Conservation (phyloP, 306 rosid species). For the Cucurbita argyrosperma region DNA sequence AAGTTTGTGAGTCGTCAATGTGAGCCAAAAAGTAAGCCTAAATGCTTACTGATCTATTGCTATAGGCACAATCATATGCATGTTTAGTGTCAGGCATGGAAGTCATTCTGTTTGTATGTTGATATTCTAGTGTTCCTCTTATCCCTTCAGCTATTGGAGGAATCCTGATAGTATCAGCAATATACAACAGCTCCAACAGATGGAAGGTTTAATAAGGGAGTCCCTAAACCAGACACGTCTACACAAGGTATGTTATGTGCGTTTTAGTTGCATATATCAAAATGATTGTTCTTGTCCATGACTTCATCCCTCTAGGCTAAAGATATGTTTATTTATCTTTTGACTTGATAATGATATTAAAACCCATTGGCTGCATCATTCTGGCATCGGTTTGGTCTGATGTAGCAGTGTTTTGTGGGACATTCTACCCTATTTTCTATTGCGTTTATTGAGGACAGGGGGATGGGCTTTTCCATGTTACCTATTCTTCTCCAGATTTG, state of each 20-base stretch:
- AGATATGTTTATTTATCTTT: background rate
- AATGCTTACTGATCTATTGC: background rate
- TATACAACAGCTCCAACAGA: conserved; percentile 50
- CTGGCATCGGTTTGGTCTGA: background rate
- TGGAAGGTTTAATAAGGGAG: conserved; percentile 67
- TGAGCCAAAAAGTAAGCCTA: background rate
- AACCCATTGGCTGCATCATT: background rate
- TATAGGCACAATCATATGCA: background rate
- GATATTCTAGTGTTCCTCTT: background rate
- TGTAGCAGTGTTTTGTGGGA: too few relatives aligned
- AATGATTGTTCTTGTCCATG: background rate
- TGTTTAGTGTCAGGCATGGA: conserved; percentile 2
- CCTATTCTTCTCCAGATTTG: background rate
- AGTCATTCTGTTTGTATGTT: background rate
- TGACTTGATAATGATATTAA: background rate
- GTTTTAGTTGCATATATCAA: background rate
- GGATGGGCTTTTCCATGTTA: background rate
- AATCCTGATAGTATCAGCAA: conserved; percentile 47
- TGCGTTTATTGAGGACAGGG: background rate
- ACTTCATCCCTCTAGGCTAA: background rate
- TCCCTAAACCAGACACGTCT: conserved; percentile 50
- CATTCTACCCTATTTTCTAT: background rate
- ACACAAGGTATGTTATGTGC: conserved; percentile 35
- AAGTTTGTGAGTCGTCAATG: background rate
- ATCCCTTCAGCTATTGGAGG: conserved; percentile 43